Conservation (phyloP, 345 rosid species). For the Ceriops tagal region DNA sequence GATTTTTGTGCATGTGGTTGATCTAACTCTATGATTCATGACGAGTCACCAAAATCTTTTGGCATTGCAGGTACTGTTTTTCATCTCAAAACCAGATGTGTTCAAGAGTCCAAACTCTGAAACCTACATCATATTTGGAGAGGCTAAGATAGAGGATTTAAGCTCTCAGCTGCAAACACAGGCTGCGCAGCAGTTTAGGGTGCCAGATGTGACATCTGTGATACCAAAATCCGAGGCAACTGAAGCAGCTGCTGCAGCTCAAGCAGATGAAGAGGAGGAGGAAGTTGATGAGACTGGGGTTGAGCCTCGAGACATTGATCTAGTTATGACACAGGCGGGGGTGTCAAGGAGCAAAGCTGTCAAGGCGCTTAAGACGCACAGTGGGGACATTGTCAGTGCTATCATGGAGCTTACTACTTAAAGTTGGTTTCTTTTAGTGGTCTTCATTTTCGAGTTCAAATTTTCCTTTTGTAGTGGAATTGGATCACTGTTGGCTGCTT, state of each 20-base stretch:
- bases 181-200: slow-evolving; percentile 85
- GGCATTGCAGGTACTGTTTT: slow-evolving; percentile 58
- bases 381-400: slow-evolving; percentile 89
- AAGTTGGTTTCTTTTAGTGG: slow-evolving; percentile 3
- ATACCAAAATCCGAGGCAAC: slow-evolving; percentile 55
- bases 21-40: slow-evolving; percentile 6
- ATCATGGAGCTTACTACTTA: slow-evolving; percentile 87
- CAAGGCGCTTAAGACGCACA: slow-evolving; percentile 63
- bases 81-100: slow-evolving; percentile 83
- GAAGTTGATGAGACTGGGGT: slow-evolving; percentile 71
- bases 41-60: slow-evolving; percentile 6
- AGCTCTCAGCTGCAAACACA: slow-evolving; percentile 89
- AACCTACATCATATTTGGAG: slow-evolving; percentile 79
- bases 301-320: slow-evolving; percentile 74
- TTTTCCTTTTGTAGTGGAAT: too few relatives aligned
- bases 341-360: slow-evolving; percentile 70
- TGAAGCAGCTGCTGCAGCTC: slow-evolving; percentile 20
- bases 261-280: slow-evolving; percentile 71
- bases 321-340: slow-evolving; percentile 86
- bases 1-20: neutral
- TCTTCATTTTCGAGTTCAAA: neutral
- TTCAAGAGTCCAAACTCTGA: slow-evolving; percentile 88
- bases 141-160: slow-evolving; percentile 90
- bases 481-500: too few relatives aligned
- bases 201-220: slow-evolving; percentile 66